Base-by-base conservation (phyloP, 306 rosid genomes). In the Astragalus membranaceus region DNA sequence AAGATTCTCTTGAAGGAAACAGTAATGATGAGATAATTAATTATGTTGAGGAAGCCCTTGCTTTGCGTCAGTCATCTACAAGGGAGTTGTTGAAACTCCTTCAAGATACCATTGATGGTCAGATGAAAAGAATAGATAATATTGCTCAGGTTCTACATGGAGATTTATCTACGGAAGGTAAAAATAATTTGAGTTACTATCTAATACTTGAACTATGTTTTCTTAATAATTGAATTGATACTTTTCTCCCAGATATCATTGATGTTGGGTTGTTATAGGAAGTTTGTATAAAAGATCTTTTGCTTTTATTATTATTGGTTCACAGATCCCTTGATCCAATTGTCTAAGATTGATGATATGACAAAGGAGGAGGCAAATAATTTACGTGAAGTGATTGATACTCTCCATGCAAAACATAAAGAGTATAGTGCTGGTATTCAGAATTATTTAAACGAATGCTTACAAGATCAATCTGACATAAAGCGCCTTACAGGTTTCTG, bases 291-390 rank as follows among this genome's bases (percentile, higher is more conserved):
- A 51, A 67, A 44, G 13, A 68, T 70, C 43, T 50, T 16, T 53
- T 77, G 50, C 75, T 67, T 47, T 81, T 64, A 36, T 36, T 55
- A 53, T 77, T 36, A 14, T 81, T 77, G 71, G 75, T 78, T 70
- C 78, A 75, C 90, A 94, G 99, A 86, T 81, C 88, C 86, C 70
- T 65, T 85, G 68, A 55, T 81, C 32, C 88, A 76, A 39, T 77
- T 87, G 77, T 83, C 95, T 52, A 91, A 82, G 88, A 84, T 94
- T 75, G 99, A 87, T 67, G 89, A 87, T 72, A 83, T 91, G 92
- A 80, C 76, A 79, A 80, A 87, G 80, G 85, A 84, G 83, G 99
- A 94, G 85, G 87, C 85, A 50, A 52, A 67, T 59, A 78, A 80
- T 69, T 83, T 94, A 26, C 72, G 53, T 11, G 78, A 86, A 79